Base-by-base conservation (phyloP, 192 early-diverging fungal species). In the Entomortierella parvispora region DNA sequence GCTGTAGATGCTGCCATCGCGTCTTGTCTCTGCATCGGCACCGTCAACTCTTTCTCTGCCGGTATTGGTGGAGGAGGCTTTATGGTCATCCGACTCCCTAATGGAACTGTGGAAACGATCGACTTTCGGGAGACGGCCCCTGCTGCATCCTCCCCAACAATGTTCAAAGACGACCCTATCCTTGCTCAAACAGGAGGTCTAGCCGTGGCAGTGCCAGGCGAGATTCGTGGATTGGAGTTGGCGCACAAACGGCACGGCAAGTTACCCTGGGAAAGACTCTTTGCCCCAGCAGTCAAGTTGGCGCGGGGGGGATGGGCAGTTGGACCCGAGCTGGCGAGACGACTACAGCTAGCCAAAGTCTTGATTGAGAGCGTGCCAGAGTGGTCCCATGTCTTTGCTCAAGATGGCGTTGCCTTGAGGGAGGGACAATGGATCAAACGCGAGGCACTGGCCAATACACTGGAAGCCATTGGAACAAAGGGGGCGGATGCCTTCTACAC, bases 61-160 rank as follows among this genome's bases (percentile, higher is more conserved):
- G 97, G 97, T 37, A 94, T 99, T 51, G 95, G 97, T 33, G 95
- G 97, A 12, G 97, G 97, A 31, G 97, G 97, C 8, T 96, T 99
- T 67, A 94, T 96, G 92, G 77, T 94, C 17, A 86, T 96, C 10
- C 87, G 93, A 33, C 79, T 83, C 4, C 68, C 83, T 5, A 86
- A 88, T 51, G 89, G 88, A 1, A 85, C 76, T 9, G 75, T 81
- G 22, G 89, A 90, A 43, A 81, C 88, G n/a, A 87, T 99, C 40
- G 94, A 99, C 70, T 99, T 97, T 49, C 86, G 97, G 17, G 97
- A 99, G 75, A 80, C 82, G 0, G 97, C 97, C 14, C 94, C 94
- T 22, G 76, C 71, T 32, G 90, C 89, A 7, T 84, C 93, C 2
- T 80, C 64, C 18, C 81, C 71, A 29, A 88, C 92, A 60, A 97